Conservation (phyloP, 768 basidiomycete species). For the Lactifluus piperatus region DNA sequence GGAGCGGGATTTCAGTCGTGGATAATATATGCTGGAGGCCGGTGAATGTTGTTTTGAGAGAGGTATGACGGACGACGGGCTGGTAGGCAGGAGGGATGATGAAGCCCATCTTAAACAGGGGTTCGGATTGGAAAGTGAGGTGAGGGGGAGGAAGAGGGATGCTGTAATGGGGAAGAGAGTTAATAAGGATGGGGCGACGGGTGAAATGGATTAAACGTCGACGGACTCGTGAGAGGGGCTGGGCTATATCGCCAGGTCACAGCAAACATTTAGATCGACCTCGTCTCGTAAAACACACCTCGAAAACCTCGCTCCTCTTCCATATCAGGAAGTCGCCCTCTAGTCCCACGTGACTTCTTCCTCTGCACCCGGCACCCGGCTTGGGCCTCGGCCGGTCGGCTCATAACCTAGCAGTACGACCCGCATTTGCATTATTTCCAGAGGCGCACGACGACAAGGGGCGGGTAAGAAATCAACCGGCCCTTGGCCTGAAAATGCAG, state of each 20-base stretch:
- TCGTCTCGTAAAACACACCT: neutral
- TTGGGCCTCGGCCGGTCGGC: too few species aligned
- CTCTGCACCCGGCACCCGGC: too few species aligned
- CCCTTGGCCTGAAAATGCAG: neutral
- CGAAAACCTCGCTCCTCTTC: neutral
- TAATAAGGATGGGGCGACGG: neutral
- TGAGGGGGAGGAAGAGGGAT: neutral
- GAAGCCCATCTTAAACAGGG: constrained; percentile 12
- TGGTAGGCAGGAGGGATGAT: constrained; percentile 13
- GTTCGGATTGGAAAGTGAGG: neutral
- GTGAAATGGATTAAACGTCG: neutral
- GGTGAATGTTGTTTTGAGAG: constrained; percentile 54
- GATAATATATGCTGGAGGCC: constrained; percentile 58
- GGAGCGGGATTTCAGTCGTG: constrained; percentile 43
- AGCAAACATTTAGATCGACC: neutral
- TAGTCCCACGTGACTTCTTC: neutral
- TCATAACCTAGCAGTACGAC: too few species aligned
- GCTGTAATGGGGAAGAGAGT: neutral
- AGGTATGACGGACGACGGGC: constrained; percentile 40
- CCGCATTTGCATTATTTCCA: neutral
- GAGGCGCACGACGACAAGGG: neutral
- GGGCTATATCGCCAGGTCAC: neutral
- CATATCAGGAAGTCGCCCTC: neutral
- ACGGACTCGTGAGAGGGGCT: neutral
- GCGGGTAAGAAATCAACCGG: neutral